phyloP scores from a whole-genome alignment of 805 yeast genomes.

The Lachancea fermentati region DNA sequence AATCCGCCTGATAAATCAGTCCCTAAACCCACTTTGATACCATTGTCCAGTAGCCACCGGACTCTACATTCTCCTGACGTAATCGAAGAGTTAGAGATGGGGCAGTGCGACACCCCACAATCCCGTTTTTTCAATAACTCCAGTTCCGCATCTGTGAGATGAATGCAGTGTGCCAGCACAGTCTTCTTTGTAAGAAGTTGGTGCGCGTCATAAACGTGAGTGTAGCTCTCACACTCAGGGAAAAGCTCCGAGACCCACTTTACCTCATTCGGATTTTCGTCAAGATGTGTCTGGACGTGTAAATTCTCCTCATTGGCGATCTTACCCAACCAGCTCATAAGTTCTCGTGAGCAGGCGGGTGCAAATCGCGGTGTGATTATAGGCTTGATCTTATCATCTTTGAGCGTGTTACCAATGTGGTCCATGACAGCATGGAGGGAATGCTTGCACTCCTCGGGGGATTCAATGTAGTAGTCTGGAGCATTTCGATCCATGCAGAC shows the following conservation, averaged over 20 bases:
- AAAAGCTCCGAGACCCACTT: constrained; percentile 65
- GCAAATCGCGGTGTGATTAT: constrained; percentile 92
- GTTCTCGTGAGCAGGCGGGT: constrained; percentile 66
- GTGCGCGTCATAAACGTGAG: constrained; percentile 69
- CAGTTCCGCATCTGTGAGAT: constrained; percentile 61
- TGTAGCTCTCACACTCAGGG: constrained; percentile 63
- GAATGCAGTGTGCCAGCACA: constrained; percentile 85
- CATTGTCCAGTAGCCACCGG: constrained; percentile 56
- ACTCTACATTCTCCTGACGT: constrained; percentile 89
- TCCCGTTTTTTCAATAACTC: constrained; percentile 46
- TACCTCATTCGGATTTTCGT: constrained; percentile 74
- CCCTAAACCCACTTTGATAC: constrained; percentile 74
- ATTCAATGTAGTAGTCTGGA: constrained; percentile 64
- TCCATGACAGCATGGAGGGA: constrained; percentile 53
- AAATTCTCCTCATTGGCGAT: constrained; percentile 43
- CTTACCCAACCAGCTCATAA: constrained; percentile 59
- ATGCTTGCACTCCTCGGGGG: constrained; percentile 46
- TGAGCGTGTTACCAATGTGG: constrained; percentile 51
- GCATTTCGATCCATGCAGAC: constrained; percentile 89
- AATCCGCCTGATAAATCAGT: constrained; percentile 78
- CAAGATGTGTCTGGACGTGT: constrained; percentile 86
- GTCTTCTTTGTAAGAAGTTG: constrained; percentile 60
- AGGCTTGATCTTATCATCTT: constrained; percentile 53
- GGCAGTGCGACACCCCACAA: constrained; percentile 87
- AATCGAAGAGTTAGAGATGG: constrained; percentile 80